Base-by-base conservation (phyloP, 2,329 filamentous ascomycete genomes). In the Salinomyces thailandicus region DNA sequence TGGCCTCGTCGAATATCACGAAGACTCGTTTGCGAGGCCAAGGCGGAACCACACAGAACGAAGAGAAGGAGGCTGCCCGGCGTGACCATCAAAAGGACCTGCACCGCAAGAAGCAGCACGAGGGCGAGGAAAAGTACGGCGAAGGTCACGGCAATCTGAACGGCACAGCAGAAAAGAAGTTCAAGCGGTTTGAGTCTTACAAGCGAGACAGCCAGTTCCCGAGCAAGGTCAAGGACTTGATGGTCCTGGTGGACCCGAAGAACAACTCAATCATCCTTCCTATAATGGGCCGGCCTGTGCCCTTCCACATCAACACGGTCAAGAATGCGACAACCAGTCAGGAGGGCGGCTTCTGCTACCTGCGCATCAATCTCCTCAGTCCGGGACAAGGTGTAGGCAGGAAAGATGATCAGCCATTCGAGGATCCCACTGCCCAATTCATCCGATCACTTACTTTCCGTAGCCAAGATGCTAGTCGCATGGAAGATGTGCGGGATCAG, bases 261-360 rank as follows among this genome's bases (percentile, higher is more conserved):
- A 91, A 85, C 52, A 75, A 75, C 38, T 95, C 89, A 0, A 77
- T 98, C 39, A 81, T 98, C 35, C 74, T 98, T 29, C 91, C 93
- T 2, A 89, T 98, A 52, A 94, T 98, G 85, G 91, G 91, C 29
- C 79, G 93, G 5, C 89, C 91, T 0, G 91, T 98, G 17, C 91
- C 91, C 0, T 98, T 96, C 68, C 93, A 98, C 61, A 96, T 98
- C 52, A 81, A 79, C 60, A 96, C 93, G 2, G 94, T 98, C 72
- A 98, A 98, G 64, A 98, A 96, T 57, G 91, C 89, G 15, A 96
- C 89, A 66, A 94, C 94, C 62, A 96, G 85, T 48, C 87, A 93
- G 46, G 91, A 98, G 60, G 85, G 85, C 33, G 87, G 94, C 45
- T 95, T 85, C 64, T 82, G 86, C 0, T 96, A 91, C 57, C 69